Percentiles rank a stretch among this genome's conserved stretches.
Conservation (phyloP, 371 early-diverging fungal genomes). For the Apophysomyces ossiformis region DNA sequence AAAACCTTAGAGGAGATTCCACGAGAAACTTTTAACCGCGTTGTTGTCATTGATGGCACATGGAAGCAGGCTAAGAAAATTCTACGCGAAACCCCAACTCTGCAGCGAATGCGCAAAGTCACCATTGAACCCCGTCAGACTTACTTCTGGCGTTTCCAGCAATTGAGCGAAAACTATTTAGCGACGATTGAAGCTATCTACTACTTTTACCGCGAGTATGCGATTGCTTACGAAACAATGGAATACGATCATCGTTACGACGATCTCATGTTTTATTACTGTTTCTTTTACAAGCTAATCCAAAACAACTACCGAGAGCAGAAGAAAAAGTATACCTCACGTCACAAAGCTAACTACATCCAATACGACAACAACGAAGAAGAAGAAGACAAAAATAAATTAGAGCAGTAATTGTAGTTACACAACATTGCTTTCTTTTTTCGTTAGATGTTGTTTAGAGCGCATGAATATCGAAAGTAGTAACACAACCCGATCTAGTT, state of each 20-base stretch:
- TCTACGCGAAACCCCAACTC: constrained; percentile 51
- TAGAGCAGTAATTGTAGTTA: background rate
- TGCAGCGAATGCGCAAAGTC: constrained; percentile 60
- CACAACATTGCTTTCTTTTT: background rate
- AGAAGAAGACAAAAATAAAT: background rate
- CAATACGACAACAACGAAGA: constrained; percentile 22
- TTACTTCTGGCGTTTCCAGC: constrained; percentile 91
- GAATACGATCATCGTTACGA: constrained; percentile 79
- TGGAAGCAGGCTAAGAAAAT: constrained; percentile 90
- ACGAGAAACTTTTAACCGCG: constrained; percentile 66
- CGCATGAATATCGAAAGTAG: background rate
- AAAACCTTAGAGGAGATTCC: constrained; percentile 68
- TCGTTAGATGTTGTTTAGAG: background rate
- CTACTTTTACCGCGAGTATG: constrained; percentile 83
- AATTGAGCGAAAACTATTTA: constrained; percentile 69
- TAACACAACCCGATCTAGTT: background rate
- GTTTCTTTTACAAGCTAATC: constrained; percentile 82
- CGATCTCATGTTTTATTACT: constrained; percentile 88
- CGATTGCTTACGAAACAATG: constrained; percentile 38
- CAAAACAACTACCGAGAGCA: constrained; percentile 72
- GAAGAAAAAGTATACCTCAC: constrained; percentile 33
- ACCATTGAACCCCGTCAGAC: constrained; percentile 73
- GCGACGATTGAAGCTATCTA: constrained; percentile 97
- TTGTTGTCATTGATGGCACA: constrained; percentile 93
- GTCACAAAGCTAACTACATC: constrained; percentile 41